Evolutionary conservation across 1,139 yeast genomes (phyloP), one percentile per base, ranked within the genome.

Genomic region (Hansenula sp.): DNA sequence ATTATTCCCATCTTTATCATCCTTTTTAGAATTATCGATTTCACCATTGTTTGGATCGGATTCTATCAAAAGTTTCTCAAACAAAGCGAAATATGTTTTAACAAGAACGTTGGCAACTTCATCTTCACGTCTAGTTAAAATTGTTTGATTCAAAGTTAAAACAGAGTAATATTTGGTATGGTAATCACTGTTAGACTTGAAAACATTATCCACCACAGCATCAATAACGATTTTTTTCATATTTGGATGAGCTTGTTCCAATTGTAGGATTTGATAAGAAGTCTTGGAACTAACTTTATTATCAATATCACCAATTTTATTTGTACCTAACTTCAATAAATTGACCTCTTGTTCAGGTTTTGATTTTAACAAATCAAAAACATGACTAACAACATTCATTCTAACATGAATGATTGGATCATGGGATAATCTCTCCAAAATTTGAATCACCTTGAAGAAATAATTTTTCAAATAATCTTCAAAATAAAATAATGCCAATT

Each of bases 301-400:
- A 54, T 93, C 97, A 41, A 77, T 75, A 61, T 93, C 99, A 67
- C 99, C 99, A 41, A 93, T 73, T 63, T 93, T 93, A 65, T 94
- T 93, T 40, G 90, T 94, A 41, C 96, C 96, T 46, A 94, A 72
- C 55, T 93, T 77, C 57, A 93, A 72, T 53, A 94, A 71, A 62
- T 94, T 93, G 41, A 84, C 95, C 66, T 93, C 99, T 69, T 94
- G 99, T 68, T 93, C 99, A 3, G 99, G 98, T 62, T 91, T 93
- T 15, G 85, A 75, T 53, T 80, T 82, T 48, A 93, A 70, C 38
- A 93, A 72, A 49, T 88, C 96, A 54, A 91, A 86, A 36, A 91
- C 76, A 59, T 88, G 93, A 39, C 77, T 71, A 33, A 90, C 76
- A 33, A 87, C 81, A 50, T 80, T 87, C 73, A 84, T 76, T 62